Evolutionary conservation across 2,329 filamentous ascomycete genomes (phyloP), one percentile per base, ranked within the genome.

Genomic region (Thielaviopsis ethacetica): DNA sequence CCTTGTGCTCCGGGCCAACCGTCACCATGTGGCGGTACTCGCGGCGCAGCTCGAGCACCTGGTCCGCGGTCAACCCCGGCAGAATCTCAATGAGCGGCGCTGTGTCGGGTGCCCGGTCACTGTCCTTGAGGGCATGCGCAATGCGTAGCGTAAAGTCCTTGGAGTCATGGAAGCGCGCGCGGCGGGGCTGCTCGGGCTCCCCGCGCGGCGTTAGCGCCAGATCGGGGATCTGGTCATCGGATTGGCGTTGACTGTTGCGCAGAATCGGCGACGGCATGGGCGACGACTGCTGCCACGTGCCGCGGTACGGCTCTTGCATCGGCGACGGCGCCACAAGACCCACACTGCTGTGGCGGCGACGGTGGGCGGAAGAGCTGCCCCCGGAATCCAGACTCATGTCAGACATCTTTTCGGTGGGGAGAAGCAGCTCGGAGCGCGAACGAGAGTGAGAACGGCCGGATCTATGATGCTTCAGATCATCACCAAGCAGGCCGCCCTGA

Each of bases 1-100:
- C 87, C 64, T 86, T 86, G 65, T 82, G 83, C 57, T 83, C 79
- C 1, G 76, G 69, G 19, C 86, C 85, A 1, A 87, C 84, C 68
- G 93, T 95, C 68, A 93, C 89, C 57, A 91, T 81, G 50, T 82
- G 83, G 73, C 97, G 97, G 75, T 97, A 97, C 69, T 95, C 88
- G 38, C 75, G 75, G n/a, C 91, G 84, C 26, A 98, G 78, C 63
- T 89, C 82, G 70, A 95, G 80, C 61, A 97, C 81, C 68, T 97
- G 89, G 64, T 95, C 88, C 65, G 94, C 87, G 0, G 87, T 86
- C 27, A 97, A 78, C 6, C 81, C 81, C 0, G 93, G 91, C 0
- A 97, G 77, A 63, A 97, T 88, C 63, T 90, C 85, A 65, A 91
- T 85, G 12, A 97, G 76, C 0, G 85, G 79, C 49, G 80, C 79